Conservation (phyloP, 345 rosid genomes). For the Salix dunnii region DNA sequence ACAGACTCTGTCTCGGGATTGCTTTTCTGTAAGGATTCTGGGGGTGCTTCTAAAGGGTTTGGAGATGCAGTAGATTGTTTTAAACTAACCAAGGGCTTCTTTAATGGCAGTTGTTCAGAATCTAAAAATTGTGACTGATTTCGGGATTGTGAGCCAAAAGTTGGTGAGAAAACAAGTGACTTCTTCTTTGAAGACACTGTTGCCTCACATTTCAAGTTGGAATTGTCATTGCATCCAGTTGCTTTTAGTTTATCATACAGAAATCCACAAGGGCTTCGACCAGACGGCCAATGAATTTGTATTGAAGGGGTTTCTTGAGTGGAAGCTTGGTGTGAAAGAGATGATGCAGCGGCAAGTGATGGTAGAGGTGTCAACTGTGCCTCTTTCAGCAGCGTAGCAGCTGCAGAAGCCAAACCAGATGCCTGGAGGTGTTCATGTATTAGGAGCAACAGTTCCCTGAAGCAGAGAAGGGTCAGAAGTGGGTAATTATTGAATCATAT, state of each 20-base stretch:
- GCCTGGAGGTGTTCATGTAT: conserved; percentile 97
- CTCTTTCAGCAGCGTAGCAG: conserved; percentile 71
- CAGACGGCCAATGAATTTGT: conserved; percentile 86
- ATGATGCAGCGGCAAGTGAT: conserved; percentile 59
- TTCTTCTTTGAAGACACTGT: conserved; percentile 66
- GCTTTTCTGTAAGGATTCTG: conserved; percentile 38
- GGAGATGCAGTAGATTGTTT: conserved; percentile 35
- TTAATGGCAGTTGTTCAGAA: conserved; percentile 35
- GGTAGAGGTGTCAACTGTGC: conserved; percentile 87
- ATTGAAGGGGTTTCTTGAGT: conserved; percentile 53
- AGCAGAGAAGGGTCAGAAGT: background rate
- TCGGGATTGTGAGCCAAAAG: conserved; percentile 52
- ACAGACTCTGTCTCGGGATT: conserved; percentile 49
- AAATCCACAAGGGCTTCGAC: conserved; percentile 69
- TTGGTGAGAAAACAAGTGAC: conserved; percentile 67
- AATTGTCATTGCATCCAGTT: conserved; percentile 42
- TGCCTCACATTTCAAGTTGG: conserved; percentile 41
- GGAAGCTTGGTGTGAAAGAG: conserved; percentile 51
- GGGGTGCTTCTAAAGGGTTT: conserved; percentile 36
- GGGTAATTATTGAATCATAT: background rate
- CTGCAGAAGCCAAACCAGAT: conserved; percentile 69
- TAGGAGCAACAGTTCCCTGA: conserved; percentile 30
- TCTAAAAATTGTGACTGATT: conserved; percentile 48
- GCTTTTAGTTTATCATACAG: conserved; percentile 46
- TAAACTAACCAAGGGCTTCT: conserved; percentile 34